Percentiles rank a stretch among this genome's conserved stretches.
Conservation (phyloP, 1,284 basidiomycete species). For the Sanghuangporus sanghuang region DNA sequence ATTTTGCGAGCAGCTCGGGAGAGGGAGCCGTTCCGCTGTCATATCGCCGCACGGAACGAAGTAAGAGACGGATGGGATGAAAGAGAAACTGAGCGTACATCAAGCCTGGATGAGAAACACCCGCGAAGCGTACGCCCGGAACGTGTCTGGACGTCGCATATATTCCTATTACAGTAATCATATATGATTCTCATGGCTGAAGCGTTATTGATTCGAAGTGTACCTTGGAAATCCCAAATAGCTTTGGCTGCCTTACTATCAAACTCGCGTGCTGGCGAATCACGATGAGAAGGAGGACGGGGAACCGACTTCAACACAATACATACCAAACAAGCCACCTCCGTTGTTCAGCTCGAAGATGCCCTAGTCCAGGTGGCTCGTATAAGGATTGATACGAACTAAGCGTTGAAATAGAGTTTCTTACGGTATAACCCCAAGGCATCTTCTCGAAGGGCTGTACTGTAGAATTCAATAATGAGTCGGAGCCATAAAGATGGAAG, state of each 20-base stretch:
- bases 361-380: constrained; percentile 34
- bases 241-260: constrained; percentile 69
- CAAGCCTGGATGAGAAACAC: constrained; percentile 71
- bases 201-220: not conserved
- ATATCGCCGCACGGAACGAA: not conserved
- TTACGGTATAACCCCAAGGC: constrained; percentile 77
- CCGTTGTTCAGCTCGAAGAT: constrained; percentile 73
- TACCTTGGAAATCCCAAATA: constrained; percentile 75
- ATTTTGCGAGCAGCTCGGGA: constrained; percentile 61
- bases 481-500: not conserved
- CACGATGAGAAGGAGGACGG: not conserved
- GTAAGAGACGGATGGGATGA: not conserved
- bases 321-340: constrained; percentile 66
- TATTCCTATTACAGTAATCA: constrained; percentile 36
- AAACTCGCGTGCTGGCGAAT: constrained; percentile 54
- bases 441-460: constrained; percentile 70
- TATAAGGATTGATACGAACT: constrained; percentile 11
- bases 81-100: constrained; percentile 30
- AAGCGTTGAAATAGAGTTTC: not conserved
- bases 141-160: constrained; percentile 72
- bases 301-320: no score
- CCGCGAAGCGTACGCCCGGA: constrained; percentile 75
- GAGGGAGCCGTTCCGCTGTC: constrained; percentile 65
- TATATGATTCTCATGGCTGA: constrained; percentile 13
- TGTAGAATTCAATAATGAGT: constrained; percentile 22